These are phyloP conservation scores for Amanita rimosa DNA, from an alignment of 768 basidiomycete species.

Conservation along the genomic window DNA sequence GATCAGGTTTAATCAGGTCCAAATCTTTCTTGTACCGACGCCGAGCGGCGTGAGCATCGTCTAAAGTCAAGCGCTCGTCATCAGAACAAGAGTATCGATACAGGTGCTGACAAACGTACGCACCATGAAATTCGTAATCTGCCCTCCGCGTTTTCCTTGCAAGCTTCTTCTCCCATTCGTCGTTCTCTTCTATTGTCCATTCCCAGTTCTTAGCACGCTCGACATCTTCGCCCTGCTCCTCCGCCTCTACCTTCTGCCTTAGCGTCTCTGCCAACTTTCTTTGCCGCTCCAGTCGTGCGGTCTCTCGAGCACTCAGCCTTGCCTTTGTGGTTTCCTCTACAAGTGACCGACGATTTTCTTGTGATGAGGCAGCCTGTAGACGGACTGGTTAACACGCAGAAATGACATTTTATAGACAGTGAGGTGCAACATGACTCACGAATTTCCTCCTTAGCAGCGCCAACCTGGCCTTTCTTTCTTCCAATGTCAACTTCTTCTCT, in stretches of 20 bases:
- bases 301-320: constrained; percentile 69
- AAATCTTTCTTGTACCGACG: constrained; percentile 89
- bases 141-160: constrained; percentile 74
- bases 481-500: constrained; percentile 35
- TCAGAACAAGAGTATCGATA: neutral
- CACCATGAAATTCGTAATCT: constrained; percentile 89
- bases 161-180: constrained; percentile 89
- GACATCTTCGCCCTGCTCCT: constrained; percentile 85
- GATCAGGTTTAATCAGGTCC: constrained; percentile 78
- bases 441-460: constrained; percentile 68
- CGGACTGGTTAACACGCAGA: neutral
- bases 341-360: constrained; percentile 77
- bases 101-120: constrained; percentile 15
- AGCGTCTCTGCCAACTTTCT: constrained; percentile 83
- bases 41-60: constrained; percentile 83
- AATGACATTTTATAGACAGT: constrained; percentile 2
- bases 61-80: constrained; percentile 26
- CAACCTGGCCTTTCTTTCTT: constrained; percentile 69
- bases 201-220: constrained; percentile 92
- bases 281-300: constrained; percentile 78
- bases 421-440: constrained; percentile 32
- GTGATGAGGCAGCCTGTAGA: constrained; percentile 57
- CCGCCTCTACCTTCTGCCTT: constrained; percentile 77
- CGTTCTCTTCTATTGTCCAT: constrained; percentile 91
- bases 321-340: constrained; percentile 75